A percentile compares a stretch with the other conserved stretches of the same genome.
Evolutionary conservation across 2,329 filamentous ascomycete genomes (phyloP).

Genomic region (Elsinoe fawcettii): DNA sequence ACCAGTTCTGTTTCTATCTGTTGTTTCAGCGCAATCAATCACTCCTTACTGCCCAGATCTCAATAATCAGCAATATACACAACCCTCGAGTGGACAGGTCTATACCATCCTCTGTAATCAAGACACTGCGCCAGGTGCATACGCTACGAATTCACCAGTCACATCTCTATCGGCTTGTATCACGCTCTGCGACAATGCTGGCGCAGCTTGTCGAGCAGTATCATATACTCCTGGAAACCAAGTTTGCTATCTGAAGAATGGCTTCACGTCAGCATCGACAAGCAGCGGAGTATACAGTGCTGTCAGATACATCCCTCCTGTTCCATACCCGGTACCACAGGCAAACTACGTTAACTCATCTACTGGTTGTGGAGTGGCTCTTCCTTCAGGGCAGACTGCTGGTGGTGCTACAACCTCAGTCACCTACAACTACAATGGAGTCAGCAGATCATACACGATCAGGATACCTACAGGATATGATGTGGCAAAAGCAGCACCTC

Average conservation of each 20-base stretch:
- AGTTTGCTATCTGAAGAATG: slow-evolving; percentile 21
- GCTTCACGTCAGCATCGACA: slow-evolving; percentile 12
- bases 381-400: slow-evolving; percentile 20
- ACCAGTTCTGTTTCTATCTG: neutral
- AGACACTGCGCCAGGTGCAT: slow-evolving; percentile 15
- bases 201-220: slow-evolving; percentile 5
- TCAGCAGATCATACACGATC: slow-evolving; percentile 30
- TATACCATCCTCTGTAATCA: slow-evolving; percentile 17
- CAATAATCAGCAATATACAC: slow-evolving; percentile 14
- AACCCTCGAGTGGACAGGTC: slow-evolving; percentile 12
- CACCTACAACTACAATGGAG: slow-evolving; percentile 22
- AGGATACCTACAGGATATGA: slow-evolving; percentile 37
- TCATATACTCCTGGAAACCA: slow-evolving; percentile 14
- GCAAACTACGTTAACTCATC: slow-evolving; percentile 19
- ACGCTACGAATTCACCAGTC: neutral
- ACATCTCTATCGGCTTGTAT: slow-evolving; percentile 13
- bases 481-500: slow-evolving; percentile 28
- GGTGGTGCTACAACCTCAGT: slow-evolving; percentile 20
- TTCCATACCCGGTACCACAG: slow-evolving; percentile 16
- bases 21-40: slow-evolving; percentile 13
- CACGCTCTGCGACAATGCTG: slow-evolving; percentile 12
- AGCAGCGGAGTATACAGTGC: slow-evolving; percentile 11
- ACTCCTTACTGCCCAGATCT: slow-evolving; percentile 7
- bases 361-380: slow-evolving; percentile 22
- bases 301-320: slow-evolving; percentile 1